phyloP scores from a whole-genome alignment of 1,139 yeast species.

The Suhomyces ambrosiae region DNA sequence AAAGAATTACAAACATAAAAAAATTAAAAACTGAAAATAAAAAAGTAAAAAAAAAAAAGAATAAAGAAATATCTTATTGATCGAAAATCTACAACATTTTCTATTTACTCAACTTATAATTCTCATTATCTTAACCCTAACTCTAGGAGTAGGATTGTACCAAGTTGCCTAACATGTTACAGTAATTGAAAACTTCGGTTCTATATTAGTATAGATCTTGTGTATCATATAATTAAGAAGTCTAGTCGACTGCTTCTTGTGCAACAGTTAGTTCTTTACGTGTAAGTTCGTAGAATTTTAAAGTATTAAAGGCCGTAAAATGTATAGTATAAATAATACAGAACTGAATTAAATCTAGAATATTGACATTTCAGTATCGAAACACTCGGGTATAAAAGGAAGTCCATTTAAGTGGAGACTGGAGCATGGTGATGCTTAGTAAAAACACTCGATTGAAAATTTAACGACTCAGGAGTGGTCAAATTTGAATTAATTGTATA shows the following conservation, averaged over 20 bases:
- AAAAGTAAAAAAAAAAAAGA: constrained; percentile 1
- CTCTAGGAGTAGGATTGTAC: too few species aligned
- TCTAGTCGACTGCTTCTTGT: not conserved
- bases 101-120: too few species aligned
- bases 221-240: not conserved
- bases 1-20: constrained; percentile 44
- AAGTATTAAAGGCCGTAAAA: not conserved
- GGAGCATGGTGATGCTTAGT: not conserved
- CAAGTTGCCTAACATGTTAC: not conserved
- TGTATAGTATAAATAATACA: constrained; percentile 4
- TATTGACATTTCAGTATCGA: not conserved
- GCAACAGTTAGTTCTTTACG: too few species aligned
- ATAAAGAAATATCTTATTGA: not conserved
- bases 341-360: not conserved
- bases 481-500: constrained; percentile 16
- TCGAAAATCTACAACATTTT: too few species aligned
- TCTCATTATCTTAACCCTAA: too few species aligned
- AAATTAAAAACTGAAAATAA: not conserved
- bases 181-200: not conserved
- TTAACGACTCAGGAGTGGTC: constrained; percentile 24
- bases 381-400: too few species aligned
- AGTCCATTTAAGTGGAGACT: too few species aligned
- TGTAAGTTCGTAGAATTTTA: not conserved
- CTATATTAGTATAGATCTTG: not conserved
- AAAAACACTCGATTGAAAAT: not conserved